Conservation (phyloP, 2,329 filamentous ascomycete species). For the Trichoderma sp. region DNA sequence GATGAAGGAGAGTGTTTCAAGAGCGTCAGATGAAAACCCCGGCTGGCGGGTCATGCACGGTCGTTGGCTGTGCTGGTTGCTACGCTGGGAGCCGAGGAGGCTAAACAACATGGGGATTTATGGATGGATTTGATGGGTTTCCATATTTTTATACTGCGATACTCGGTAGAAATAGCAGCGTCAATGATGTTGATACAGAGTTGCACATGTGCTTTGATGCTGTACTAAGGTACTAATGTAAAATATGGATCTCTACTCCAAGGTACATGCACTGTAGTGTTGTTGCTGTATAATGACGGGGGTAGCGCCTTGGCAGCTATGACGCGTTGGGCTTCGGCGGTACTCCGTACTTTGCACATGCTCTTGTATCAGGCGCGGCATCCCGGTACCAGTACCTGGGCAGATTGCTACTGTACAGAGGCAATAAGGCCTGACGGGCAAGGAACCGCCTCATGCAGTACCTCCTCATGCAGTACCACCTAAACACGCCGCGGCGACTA, state of each 20-base stretch:
- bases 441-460: not conserved
- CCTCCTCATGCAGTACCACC: not conserved
- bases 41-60: not conserved
- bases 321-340: not conserved
- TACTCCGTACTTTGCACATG: too few relatives aligned
- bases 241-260: too few relatives aligned
- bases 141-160: not conserved
- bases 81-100: not conserved
- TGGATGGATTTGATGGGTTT: not conserved
- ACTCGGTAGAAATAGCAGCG: not conserved
- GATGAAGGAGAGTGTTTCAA: constrained; percentile 15
- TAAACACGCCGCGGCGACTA: not conserved
- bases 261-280: too few relatives aligned
- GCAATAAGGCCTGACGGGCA: not conserved
- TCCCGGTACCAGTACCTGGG: not conserved
- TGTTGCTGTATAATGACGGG: too few relatives aligned
- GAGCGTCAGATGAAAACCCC: not conserved
- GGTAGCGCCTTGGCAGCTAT: not conserved
- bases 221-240: not conserved
- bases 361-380: too few relatives aligned
- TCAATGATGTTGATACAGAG: not conserved
- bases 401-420: too few relatives aligned
- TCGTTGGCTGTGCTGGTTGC: not conserved
- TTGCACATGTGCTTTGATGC: not conserved
- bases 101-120: not conserved